Evolutionary conservation across 768 basidiomycete species (phyloP), one percentile per base, ranked within the genome.

Genomic region (Sarcomyxa edulis): DNA sequence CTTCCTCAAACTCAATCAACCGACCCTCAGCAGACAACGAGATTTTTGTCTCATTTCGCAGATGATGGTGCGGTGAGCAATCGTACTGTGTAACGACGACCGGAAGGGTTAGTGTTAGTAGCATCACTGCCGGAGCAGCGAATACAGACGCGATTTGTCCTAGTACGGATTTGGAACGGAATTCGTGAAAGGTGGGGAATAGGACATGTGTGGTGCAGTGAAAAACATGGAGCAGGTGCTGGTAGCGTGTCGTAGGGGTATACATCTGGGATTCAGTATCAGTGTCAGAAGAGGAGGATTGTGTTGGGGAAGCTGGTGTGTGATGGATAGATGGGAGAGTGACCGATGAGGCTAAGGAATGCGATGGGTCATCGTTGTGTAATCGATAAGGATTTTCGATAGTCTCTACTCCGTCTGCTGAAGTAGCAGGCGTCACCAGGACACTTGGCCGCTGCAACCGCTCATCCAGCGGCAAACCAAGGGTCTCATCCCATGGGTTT

Each of bases 91-190:
- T 78, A 20, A 87, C 75, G 12, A 94, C 90, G 9, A 99, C 94
- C 4, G 93, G 93, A 7, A 98, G 65, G 0, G 95, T 97, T 14
- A 98, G 46, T 0, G 94, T 97, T 34, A 99, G 64, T 3, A 71
- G 67, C 58, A 96, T 65, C 2, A 99, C 80, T 2, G 92, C 90
- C 2, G 95, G 95, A 0, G 84, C 79, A 3, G 92, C 90, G 40
- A 96, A 72, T 18, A 95, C 48, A 0, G 82, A 76, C 0, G 86
- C 84, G 21, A 88, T 62, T 60, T 78, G 79, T 1, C 83, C 84
- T 8, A 84, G 48, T 35, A 81, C 48, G 12, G 81, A 80, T 59
- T 95, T 92, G 16, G 71, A 66, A 19, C 62, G 43, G 57, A 96
- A 87, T 35, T 76, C 68, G 39, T 83, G 80, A 1, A 98, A 62